A percentile compares a stretch with the other conserved stretches of the same genome.
Evolutionary conservation across 345 rosid species (phyloP).

Genomic region (Kernera saxatilis): DNA sequence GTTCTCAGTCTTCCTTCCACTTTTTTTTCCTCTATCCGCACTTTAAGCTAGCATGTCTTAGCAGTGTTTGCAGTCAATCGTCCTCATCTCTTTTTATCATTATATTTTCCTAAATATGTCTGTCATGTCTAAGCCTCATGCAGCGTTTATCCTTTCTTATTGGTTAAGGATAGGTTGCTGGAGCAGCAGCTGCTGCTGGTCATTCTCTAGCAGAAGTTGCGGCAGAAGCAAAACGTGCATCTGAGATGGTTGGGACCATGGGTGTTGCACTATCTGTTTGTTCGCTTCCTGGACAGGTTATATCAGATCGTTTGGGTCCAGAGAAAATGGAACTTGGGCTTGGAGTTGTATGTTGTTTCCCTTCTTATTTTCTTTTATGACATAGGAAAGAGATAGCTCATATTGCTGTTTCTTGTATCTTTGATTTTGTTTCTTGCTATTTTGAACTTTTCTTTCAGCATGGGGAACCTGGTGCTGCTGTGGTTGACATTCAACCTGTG

Average conservation of each 20-base stretch:
- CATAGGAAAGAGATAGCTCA: neutral
- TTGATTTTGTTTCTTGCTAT: neutral
- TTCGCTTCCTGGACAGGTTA: constrained; percentile 80
- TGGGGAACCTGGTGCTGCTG: constrained; percentile 94
- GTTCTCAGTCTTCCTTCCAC: constrained; percentile 33
- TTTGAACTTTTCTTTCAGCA: constrained; percentile 42
- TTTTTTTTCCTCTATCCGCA: neutral
- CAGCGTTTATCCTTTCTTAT: constrained; percentile 7
- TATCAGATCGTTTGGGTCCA: constrained; percentile 80
- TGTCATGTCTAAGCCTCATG: neutral
- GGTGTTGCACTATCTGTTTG: constrained; percentile 89
- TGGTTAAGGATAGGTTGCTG: constrained; percentile 61
- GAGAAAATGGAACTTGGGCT: constrained; percentile 98
- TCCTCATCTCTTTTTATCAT: neutral
- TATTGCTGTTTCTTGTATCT: neutral
- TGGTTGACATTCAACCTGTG: constrained; percentile 81
- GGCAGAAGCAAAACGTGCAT: constrained; percentile 71
- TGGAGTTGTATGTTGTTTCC: constrained; percentile 73
- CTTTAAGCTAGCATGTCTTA: neutral
- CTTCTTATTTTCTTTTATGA: neutral
- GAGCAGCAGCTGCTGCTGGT: constrained; percentile 91
- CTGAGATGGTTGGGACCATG: constrained; percentile 90
- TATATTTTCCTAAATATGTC: neutral
- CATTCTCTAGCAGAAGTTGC: constrained; percentile 70
- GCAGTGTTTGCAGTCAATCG: neutral